These are phyloP conservation scores for Rhynchospora breviuscula DNA, from an alignment of 176 grass and related monocot genomes.

Conservation along the genomic window DNA sequence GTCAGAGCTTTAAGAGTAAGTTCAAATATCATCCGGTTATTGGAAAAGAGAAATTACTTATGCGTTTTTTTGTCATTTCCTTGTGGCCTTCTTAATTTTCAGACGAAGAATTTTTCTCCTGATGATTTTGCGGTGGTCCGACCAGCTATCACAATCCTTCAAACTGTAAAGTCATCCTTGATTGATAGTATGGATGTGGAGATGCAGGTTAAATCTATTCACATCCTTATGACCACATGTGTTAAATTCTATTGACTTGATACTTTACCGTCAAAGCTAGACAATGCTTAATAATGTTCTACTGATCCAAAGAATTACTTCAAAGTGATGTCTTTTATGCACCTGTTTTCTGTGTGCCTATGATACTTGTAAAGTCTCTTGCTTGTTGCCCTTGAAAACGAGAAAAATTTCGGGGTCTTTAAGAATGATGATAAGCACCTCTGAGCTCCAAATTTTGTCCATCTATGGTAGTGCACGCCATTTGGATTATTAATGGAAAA, in stretches of 20 bases:
- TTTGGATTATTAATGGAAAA: not conserved
- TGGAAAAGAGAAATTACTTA: constrained; percentile 27
- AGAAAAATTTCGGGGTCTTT: not conserved
- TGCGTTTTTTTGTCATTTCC: constrained; percentile 19
- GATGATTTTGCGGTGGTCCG: constrained; percentile 44
- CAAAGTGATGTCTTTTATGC: not conserved
- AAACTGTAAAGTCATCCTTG: constrained; percentile 43
- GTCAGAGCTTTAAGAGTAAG: constrained; percentile 66
- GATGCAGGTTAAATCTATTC: constrained; percentile 44
- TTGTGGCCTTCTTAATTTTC: constrained; percentile 20
- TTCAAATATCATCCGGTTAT: constrained; percentile 18
- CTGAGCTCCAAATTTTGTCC: not conserved
- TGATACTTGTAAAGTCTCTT: not conserved
- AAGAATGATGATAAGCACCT: not conserved
- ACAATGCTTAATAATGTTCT: not conserved
- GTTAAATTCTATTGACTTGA: constrained; percentile 3
- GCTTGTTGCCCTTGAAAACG: not conserved
- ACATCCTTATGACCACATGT: not conserved
- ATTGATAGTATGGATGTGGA: constrained; percentile 57
- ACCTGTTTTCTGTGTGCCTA: not conserved
- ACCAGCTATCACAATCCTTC: constrained; percentile 61
- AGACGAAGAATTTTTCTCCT: constrained; percentile 51
- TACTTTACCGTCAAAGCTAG: not conserved
- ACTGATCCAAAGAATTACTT: not conserved
- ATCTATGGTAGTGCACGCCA: not conserved